These are phyloP conservation scores for Volvariella volvacea DNA, from an alignment of 1,284 basidiomycete species.

Conservation along the genomic window DNA sequence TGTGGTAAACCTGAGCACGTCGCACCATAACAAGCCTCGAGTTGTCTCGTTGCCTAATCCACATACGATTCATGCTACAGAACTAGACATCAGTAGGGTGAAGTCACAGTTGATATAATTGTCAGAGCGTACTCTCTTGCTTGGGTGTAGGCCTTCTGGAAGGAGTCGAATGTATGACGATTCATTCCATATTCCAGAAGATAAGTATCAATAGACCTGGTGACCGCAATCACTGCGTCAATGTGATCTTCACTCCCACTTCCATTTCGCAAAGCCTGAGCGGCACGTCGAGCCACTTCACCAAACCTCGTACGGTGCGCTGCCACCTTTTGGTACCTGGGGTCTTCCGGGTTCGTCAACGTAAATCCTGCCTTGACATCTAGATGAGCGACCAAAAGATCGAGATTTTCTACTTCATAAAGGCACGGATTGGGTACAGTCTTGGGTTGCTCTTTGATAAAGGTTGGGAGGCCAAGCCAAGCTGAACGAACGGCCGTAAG, in stretches of 20 bases:
- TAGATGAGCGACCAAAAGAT: constrained; percentile 56
- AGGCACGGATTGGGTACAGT: constrained; percentile 48
- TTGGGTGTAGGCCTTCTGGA: constrained; percentile 65
- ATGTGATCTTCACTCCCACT: constrained; percentile 82
- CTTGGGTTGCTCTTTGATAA: constrained; percentile 56
- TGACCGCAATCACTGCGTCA: constrained; percentile 74
- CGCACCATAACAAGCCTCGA: constrained; percentile 74
- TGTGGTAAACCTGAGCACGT: constrained; percentile 74
- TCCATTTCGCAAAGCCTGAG: constrained; percentile 54
- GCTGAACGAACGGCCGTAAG: constrained; percentile 58
- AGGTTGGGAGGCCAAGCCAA: constrained; percentile 68
- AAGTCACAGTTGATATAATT: background rate
- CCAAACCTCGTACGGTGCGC: constrained; percentile 66
- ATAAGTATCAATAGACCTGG: constrained; percentile 69
- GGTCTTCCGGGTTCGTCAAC: constrained; percentile 71
- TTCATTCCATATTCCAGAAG: constrained; percentile 70
- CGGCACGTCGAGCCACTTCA: constrained; percentile 64
- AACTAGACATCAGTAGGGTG: constrained; percentile 8
- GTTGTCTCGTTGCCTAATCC: constrained; percentile 69
- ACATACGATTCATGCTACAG: constrained; percentile 58
- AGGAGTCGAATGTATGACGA: constrained; percentile 47
- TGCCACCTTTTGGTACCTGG: constrained; percentile 63
- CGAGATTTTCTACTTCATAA: constrained; percentile 55
- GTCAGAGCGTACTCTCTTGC: constrained; percentile 54
- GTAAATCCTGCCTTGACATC: constrained; percentile 70